Base-by-base conservation (phyloP, 345 rosid species). In the Rhizophora apiculata region DNA sequence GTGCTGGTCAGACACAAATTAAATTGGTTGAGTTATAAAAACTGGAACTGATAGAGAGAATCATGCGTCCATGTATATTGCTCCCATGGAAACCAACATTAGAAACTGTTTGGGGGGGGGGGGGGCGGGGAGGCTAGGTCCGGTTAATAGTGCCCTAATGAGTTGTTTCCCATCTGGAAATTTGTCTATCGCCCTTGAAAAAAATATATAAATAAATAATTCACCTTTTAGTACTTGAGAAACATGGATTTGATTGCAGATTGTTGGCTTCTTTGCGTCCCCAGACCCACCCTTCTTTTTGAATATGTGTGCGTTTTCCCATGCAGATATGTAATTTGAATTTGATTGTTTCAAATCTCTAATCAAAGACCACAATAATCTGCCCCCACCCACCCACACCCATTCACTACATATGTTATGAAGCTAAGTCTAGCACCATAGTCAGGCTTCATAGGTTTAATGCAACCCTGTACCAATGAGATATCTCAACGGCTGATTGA, bases 201-300 rank as follows among this genome's bases (percentile, higher is more conserved):
- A 63, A 64, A 30, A 34, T 2, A 11, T 13, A 11, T 2, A 43
- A 43, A 43, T 9, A 46, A 13, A 9, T 57, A 22, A 69, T 61
- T 55, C 27, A 43, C 15, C 21, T 29, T 8, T 55, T 55, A 55
- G 59, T 78, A 76, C 80, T 74, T 80, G 61, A 63, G 84, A 80
- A 85, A 82, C 88, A 85, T 76, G 83, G 85, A 85, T 80, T 80
- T 82, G 86, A 85, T 74, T 68, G 87, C 62, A 55, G 21, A 37
- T 74, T 79, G 80, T 75, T 75, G 76, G 58, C 75, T 77, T 79
- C 76, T 67, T 71, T 16, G 27, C 53, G 6, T 32, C 4, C 32
- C 60, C 71, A 64, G 53, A 74, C 82, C 76, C 73, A 67, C 79
- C 49, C 21, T 22, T 22, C 59, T 5, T 13, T 9, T 54, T 54